phyloP scores from a whole-genome alignment of 176 grass and related monocot species.

The Paspalum vaginatum region DNA sequence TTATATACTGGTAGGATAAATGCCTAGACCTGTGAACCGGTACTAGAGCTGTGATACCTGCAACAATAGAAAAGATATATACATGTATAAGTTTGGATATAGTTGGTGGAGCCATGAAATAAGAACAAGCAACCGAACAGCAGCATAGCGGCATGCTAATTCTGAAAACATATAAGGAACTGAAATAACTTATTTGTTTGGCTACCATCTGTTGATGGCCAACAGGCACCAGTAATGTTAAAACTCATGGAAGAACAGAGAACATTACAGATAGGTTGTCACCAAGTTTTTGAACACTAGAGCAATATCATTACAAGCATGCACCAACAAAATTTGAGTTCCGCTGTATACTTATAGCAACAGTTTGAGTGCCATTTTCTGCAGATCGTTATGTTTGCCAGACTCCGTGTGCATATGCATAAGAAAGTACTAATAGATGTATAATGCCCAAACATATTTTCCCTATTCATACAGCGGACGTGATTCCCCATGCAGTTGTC shows the following conservation, averaged over 20 bases:
- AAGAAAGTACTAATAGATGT: too few species aligned
- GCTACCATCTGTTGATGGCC: neutral
- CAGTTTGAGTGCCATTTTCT: too few species aligned
- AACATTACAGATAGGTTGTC: neutral
- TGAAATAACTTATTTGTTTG: neutral
- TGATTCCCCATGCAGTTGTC: too few species aligned
- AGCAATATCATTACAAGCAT: neutral
- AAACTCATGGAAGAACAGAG: neutral
- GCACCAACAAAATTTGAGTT: neutral
- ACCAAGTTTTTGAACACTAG: neutral
- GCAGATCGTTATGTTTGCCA: too few species aligned
- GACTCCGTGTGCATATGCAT: too few species aligned
- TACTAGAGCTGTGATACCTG: conserved; percentile 32
- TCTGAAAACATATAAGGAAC: neutral
- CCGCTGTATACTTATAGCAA: neutral
- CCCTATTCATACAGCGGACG: too few species aligned
- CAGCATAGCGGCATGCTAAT: neutral
- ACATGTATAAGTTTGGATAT: neutral
- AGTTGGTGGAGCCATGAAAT: neutral
- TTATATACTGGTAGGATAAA: conserved; percentile 15
- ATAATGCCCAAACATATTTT: too few species aligned
- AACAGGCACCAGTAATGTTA: neutral
- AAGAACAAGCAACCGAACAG: neutral
- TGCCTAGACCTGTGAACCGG: conserved; percentile 3
- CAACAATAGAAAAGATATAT: neutral